Conservation (phyloP, 306 rosid genomes). For the Fagus crenata region DNA sequence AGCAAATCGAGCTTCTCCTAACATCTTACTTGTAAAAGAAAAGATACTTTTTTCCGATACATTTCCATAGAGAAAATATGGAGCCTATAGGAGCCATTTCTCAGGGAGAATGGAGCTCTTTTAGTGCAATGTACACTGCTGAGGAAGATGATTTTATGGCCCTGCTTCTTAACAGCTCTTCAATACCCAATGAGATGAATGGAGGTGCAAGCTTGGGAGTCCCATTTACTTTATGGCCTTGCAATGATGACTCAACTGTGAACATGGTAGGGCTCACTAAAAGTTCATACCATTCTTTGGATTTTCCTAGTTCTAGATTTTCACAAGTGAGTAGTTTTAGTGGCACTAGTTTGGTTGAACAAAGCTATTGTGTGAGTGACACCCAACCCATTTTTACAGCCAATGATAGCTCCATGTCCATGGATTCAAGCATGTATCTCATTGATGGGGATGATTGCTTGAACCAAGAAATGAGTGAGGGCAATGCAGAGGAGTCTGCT, state of each 20-base stretch:
- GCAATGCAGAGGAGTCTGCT: slow-evolving; percentile 37
- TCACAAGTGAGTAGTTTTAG: slow-evolving; percentile 25
- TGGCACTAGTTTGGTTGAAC: slow-evolving; percentile 20
- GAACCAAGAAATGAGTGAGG: slow-evolving; percentile 36
- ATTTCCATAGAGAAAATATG: slow-evolving; percentile 17
- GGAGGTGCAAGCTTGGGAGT: slow-evolving; percentile 41
- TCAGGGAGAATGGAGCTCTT: slow-evolving; percentile 44
- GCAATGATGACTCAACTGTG: slow-evolving; percentile 32
- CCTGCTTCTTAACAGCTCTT: slow-evolving; percentile 29
- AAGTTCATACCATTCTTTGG: slow-evolving; percentile 40
- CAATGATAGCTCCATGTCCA: slow-evolving; percentile 34
- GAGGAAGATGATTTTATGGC: slow-evolving; percentile 48
- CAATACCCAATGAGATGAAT: slow-evolving; percentile 16
- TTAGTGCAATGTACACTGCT: slow-evolving; percentile 34
- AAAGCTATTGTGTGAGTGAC: slow-evolving; percentile 23
- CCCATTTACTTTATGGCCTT: slow-evolving; percentile 53
- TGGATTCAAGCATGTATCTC: slow-evolving; percentile 27
- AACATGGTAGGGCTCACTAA: slow-evolving; percentile 32
- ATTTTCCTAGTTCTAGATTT: slow-evolving; percentile 26
- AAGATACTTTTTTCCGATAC: neutral
- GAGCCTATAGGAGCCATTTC: slow-evolving; percentile 35
- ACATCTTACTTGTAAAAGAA: neutral
- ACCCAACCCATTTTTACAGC: slow-evolving; percentile 30
- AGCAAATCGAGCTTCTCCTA: neutral
- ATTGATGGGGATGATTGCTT: slow-evolving; percentile 37